Conservation (phyloP, 208 protist species). For the Trypanosoma theileri region DNA sequence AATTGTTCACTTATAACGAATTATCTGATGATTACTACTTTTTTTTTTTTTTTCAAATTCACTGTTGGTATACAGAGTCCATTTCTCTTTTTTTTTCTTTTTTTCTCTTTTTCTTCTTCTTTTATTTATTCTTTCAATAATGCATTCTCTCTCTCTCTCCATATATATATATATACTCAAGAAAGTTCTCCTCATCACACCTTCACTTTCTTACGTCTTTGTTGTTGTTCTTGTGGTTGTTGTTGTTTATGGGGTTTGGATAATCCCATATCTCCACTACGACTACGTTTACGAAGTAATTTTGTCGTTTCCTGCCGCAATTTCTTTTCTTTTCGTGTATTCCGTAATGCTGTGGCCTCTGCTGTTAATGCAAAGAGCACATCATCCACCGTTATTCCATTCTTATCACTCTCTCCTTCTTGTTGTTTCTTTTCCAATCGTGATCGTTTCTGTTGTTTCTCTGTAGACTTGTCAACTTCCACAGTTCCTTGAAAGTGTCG, state of each 20-base stretch:
- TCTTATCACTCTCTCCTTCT: neutral
- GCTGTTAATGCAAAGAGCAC: conserved; percentile 27
- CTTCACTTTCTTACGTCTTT: neutral
- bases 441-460: conserved; percentile 2
- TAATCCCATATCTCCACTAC: conserved; percentile 6
- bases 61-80: too few relatives aligned
- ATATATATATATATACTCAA: too few relatives aligned
- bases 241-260: conserved; percentile 11
- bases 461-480: neutral
- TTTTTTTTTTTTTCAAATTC: neutral
- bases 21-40: too few relatives aligned
- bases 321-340: conserved; percentile 17
- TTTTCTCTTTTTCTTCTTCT: too few relatives aligned
- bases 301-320: conserved; percentile 16
- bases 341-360: conserved; percentile 4
- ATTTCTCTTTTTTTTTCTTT: too few relatives aligned
- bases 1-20: too few relatives aligned
- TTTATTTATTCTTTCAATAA: too few relatives aligned
- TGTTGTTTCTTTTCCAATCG: neutral
- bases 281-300: conserved; percentile 25
- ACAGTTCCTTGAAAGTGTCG: conserved; percentile 34
- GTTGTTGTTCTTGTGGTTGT: conserved; percentile 14
- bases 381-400: conserved; percentile 21
- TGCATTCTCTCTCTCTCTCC: too few relatives aligned
- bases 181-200: neutral